These are phyloP conservation scores for Paramecium pentaurelia DNA, from an alignment of 73 alveolate genomes.

Conservation along the genomic window DNA sequence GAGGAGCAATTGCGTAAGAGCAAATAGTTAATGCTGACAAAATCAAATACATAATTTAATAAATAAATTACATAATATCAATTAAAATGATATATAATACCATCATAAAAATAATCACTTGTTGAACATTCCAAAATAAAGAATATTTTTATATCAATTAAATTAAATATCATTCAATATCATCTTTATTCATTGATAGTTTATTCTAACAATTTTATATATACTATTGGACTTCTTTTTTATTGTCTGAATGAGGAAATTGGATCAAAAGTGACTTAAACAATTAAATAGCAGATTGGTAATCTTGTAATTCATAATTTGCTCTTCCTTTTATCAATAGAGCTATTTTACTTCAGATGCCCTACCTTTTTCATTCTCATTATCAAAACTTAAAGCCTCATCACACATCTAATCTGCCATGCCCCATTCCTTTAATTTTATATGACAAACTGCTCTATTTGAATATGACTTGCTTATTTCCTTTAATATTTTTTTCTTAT, in stretches of 20 bases:
- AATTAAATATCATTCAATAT: not conserved
- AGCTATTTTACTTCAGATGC: not conserved
- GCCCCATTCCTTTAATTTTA: not conserved
- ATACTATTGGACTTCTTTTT: not conserved
- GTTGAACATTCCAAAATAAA: too few relatives aligned
- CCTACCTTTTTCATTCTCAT: not conserved
- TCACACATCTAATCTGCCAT: not conserved
- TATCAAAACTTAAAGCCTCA: not conserved
- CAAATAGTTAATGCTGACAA: not conserved
- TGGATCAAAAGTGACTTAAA: not conserved
- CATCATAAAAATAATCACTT: too few relatives aligned
- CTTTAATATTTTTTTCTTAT: not conserved
- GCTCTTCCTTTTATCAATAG: not conserved
- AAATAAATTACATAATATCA: not conserved
- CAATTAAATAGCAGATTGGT: not conserved
- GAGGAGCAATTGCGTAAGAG: constrained; percentile 46
- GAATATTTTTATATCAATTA: too few relatives aligned
- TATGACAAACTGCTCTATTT: not conserved
- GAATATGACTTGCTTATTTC: not conserved
- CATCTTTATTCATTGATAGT: not conserved
- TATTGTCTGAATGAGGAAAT: not conserved
- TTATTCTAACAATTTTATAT: not conserved
- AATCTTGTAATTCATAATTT: not conserved
- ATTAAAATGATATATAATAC: not conserved
- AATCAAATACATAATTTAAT: not conserved